These are phyloP conservation scores for Theileria sp. DNA, from an alignment of 169 alveolate species.

Conservation along the genomic window DNA sequence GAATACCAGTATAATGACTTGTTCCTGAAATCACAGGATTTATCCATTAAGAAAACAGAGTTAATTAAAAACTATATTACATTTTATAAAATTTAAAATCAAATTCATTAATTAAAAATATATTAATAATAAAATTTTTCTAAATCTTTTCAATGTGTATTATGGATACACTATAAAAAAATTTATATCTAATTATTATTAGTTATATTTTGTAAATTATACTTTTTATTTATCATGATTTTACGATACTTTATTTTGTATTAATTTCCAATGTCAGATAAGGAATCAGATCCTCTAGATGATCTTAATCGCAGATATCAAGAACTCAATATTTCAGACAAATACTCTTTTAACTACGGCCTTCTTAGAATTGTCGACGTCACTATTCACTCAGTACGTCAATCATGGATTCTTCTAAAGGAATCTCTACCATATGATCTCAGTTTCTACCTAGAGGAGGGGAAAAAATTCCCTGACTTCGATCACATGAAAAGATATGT, in stretches of 20 bases:
- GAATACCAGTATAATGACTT: slow-evolving; percentile 29
- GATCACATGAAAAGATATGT: slow-evolving; percentile 14
- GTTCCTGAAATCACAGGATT: slow-evolving; percentile 44
- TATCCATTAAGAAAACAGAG: slow-evolving; percentile 29
- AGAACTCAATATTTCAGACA: neutral
- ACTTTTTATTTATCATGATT: neutral
- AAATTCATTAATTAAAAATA: neutral
- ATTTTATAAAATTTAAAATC: slow-evolving; percentile 5
- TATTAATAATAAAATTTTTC: neutral
- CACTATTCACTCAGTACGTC: slow-evolving; percentile 57
- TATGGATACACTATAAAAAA: neutral
- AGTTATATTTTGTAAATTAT: neutral
- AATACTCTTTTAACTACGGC: slow-evolving; percentile 20
- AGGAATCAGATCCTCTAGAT: slow-evolving; percentile 2
- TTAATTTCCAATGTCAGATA: slow-evolving; percentile 3
- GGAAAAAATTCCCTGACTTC: slow-evolving; percentile 36
- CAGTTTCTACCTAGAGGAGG: slow-evolving; percentile 30
- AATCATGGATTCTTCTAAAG: slow-evolving; percentile 43
- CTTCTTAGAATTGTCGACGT: slow-evolving; percentile 32
- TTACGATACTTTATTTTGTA: neutral
- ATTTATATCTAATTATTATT: neutral
- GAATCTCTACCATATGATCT: slow-evolving; percentile 20
- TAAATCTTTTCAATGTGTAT: neutral
- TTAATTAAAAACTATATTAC: neutral
- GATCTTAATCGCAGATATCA: neutral